Conservation (phyloP, 2,329 filamentous ascomycete genomes). For the Pseudogymnoascus sp. region DNA sequence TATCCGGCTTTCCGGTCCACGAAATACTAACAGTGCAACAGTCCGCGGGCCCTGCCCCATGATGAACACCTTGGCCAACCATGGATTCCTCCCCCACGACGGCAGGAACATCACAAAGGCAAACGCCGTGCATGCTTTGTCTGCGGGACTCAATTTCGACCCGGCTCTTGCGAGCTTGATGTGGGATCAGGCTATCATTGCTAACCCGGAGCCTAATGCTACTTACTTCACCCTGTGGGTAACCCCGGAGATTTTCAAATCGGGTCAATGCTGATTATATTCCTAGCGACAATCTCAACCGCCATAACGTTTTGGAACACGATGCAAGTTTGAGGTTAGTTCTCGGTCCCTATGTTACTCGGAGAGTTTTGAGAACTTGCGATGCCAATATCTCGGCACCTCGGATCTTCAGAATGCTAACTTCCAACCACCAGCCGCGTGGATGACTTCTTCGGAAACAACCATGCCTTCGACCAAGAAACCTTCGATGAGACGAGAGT, state of each 20-base stretch:
- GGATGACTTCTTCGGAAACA: slow-evolving; percentile 45
- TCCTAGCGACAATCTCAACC: slow-evolving; percentile 34
- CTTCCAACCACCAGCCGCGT: slow-evolving; percentile 32
- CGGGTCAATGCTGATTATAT: slow-evolving; percentile 9
- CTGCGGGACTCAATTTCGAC: slow-evolving; percentile 38
- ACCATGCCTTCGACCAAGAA: slow-evolving; percentile 45
- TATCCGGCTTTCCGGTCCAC: not conserved
- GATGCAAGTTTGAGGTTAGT: slow-evolving; percentile 39
- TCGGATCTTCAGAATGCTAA: slow-evolving; percentile 2
- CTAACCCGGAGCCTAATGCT: slow-evolving; percentile 39
- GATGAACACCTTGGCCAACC: slow-evolving; percentile 39
- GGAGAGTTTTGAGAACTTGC: too few relatives aligned
- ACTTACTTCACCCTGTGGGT: slow-evolving; percentile 34
- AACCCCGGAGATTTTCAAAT: not conserved
- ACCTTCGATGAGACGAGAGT: slow-evolving; percentile 39
- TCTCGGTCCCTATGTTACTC: not conserved
- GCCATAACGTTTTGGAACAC: slow-evolving; percentile 43
- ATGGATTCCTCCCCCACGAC: slow-evolving; percentile 37
- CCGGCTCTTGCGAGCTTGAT: slow-evolving; percentile 33
- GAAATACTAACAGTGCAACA: slow-evolving; percentile 7
- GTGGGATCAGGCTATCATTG: slow-evolving; percentile 36
- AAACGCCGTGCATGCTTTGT: slow-evolving; percentile 32
- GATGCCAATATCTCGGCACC: not conserved
- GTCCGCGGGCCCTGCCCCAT: slow-evolving; percentile 35
- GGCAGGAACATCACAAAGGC: slow-evolving; percentile 31